phyloP scores from a whole-genome alignment of 2,329 filamentous ascomycete species.

The Thielaviopsis cerberus region DNA sequence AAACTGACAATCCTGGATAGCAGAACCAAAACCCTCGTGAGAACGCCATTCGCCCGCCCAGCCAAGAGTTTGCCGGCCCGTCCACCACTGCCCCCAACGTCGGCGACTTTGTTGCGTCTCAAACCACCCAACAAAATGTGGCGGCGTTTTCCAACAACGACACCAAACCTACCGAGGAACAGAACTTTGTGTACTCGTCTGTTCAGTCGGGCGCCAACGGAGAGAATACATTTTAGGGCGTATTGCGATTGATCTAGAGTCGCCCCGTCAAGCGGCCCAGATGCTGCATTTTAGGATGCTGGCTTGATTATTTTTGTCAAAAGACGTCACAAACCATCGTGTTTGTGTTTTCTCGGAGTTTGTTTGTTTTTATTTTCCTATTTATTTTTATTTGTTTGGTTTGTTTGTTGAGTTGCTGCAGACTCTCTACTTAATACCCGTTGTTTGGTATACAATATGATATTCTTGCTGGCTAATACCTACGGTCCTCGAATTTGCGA shows the following conservation, averaged over 20 bases:
- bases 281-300: background rate
- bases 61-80: slow-evolving; percentile 4
- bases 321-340: background rate
- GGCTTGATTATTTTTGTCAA: background rate
- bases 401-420: background rate
- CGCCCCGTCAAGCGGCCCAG: too few species aligned
- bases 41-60: background rate
- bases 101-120: slow-evolving; percentile 3
- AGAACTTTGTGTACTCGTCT: background rate
- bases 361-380: background rate
- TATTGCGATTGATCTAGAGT: background rate
- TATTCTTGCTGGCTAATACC: background rate
- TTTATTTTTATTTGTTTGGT: background rate
- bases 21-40: slow-evolving; percentile 9
- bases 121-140: slow-evolving; percentile 4
- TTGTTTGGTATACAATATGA: background rate
- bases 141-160: slow-evolving; percentile 17
- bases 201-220: background rate
- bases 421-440: background rate
- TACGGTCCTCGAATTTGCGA: too few species aligned
- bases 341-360: background rate
- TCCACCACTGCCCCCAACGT: slow-evolving; percentile 16
- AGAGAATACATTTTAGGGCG: background rate
- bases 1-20: too few species aligned
- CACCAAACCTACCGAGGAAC: background rate